Percentiles rank a stretch among this genome's conserved stretches.
Conservation (phyloP, 2,329 filamentous ascomycete genomes). For the Epichloe elymi region DNA sequence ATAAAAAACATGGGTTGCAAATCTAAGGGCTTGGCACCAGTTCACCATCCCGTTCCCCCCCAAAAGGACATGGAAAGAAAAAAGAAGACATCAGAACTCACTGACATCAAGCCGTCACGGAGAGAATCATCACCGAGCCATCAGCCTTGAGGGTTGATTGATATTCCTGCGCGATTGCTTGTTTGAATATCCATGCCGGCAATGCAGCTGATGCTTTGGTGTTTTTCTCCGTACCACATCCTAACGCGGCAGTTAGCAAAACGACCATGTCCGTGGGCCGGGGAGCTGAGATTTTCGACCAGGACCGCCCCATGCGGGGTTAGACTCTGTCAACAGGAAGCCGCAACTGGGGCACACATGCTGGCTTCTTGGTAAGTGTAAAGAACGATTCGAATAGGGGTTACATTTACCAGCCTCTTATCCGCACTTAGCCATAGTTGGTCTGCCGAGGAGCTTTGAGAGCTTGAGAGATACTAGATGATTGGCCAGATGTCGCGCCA, state of each 20-base stretch:
- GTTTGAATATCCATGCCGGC: too few species aligned
- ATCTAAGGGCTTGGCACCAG: neutral
- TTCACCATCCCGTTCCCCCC: neutral
- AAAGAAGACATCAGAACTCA: too few species aligned
- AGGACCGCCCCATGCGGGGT: neutral
- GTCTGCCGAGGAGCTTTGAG: neutral
- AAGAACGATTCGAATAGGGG: neutral
- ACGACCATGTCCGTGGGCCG: neutral
- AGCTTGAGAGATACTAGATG: neutral
- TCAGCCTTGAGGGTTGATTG: too few species aligned
- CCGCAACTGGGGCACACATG: neutral
- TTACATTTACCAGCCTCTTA: neutral
- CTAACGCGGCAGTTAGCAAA: too few species aligned
- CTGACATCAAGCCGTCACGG: too few species aligned
- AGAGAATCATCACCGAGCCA: too few species aligned
- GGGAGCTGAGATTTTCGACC: neutral
- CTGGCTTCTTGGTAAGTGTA: neutral
- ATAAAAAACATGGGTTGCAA: neutral
- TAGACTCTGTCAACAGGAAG: too few species aligned
- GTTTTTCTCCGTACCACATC: neutral
- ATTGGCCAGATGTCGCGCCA: neutral
- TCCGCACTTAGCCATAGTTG: neutral
- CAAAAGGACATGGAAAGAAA: neutral
- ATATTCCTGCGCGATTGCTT: too few species aligned
- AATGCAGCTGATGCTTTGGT: too few species aligned